phyloP scores from a whole-genome alignment of 1,284 basidiomycete species.

The Moesziomyces parantarcticus region DNA sequence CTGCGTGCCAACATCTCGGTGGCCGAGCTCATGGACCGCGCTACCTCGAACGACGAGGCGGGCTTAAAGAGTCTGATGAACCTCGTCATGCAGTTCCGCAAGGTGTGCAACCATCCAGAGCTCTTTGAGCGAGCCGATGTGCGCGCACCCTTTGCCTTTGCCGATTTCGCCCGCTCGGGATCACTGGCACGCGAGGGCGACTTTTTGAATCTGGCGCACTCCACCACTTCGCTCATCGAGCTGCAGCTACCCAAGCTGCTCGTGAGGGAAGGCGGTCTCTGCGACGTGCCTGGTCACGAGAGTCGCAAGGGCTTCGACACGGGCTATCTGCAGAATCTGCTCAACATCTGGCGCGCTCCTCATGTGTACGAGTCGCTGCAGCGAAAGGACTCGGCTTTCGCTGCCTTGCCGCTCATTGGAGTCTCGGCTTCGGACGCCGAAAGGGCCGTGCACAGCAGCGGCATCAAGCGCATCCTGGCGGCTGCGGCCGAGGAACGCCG shows the following conservation, averaged over 20 bases:
- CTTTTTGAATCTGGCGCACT: constrained; percentile 80
- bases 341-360: constrained; percentile 91
- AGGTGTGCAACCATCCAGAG: constrained; percentile 99
- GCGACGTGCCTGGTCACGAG: constrained; percentile 76
- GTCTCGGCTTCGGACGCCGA: constrained; percentile 75
- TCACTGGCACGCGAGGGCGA: constrained; percentile 87
- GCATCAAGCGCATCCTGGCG: constrained; percentile 72
- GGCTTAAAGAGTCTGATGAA: constrained; percentile 96
- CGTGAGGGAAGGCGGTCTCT: constrained; percentile 81
- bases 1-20: constrained; percentile 93
- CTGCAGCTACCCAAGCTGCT: constrained; percentile 80
- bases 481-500: constrained; percentile 64
- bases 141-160: constrained; percentile 88
- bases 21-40: constrained; percentile 91
- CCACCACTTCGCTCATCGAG: constrained; percentile 86
- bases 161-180: constrained; percentile 82
- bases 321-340: constrained; percentile 76
- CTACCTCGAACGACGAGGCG: constrained; percentile 86
- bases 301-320: constrained; percentile 74
- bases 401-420: constrained; percentile 80
- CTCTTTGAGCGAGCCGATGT: constrained; percentile 98
- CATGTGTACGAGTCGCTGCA: constrained; percentile 81
- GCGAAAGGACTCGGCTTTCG: constrained; percentile 74
- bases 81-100: constrained; percentile 99
- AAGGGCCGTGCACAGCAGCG: constrained; percentile 73